phyloP scores from a whole-genome alignment of 163 green algal species.

The Scenedesmus sp. region DNA sequence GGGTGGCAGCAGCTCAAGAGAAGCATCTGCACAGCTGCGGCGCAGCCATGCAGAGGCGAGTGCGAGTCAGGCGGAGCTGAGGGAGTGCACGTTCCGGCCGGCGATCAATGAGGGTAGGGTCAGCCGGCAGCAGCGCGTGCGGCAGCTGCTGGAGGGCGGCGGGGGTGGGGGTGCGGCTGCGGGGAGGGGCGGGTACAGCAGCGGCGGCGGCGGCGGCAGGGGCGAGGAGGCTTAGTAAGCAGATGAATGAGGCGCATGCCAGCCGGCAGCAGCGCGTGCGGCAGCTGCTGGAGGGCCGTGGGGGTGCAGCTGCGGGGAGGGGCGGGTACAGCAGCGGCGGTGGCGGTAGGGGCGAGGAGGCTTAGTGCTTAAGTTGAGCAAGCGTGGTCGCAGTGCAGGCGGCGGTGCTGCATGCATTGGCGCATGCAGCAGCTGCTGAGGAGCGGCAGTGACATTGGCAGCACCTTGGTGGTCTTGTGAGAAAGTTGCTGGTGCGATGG shows the following conservation, averaged over 20 bases:
- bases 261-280: conserved; percentile 35
- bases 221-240: background rate
- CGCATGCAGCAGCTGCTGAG: too few relatives aligned
- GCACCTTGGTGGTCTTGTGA: too few relatives aligned
- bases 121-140: conserved; percentile 32
- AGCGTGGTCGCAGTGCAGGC: too few relatives aligned
- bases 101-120: background rate
- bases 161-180: background rate
- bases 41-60: background rate
- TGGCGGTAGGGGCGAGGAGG: background rate
- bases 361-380: background rate
- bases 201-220: background rate
- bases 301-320: background rate
- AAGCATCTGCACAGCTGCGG: background rate
- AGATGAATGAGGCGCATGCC: background rate
- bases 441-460: too few relatives aligned
- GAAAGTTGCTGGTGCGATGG: too few relatives aligned
- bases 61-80: background rate
- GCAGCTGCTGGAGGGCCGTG: conserved; percentile 33
- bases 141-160: conserved; percentile 36
- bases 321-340: background rate
- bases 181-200: background rate
- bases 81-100: conserved; percentile 35
- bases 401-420: too few relatives aligned
- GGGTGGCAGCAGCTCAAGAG: background rate